Base-by-base conservation (phyloP, 2,329 filamentous ascomycete genomes). In the Botryotinia globosa region DNA sequence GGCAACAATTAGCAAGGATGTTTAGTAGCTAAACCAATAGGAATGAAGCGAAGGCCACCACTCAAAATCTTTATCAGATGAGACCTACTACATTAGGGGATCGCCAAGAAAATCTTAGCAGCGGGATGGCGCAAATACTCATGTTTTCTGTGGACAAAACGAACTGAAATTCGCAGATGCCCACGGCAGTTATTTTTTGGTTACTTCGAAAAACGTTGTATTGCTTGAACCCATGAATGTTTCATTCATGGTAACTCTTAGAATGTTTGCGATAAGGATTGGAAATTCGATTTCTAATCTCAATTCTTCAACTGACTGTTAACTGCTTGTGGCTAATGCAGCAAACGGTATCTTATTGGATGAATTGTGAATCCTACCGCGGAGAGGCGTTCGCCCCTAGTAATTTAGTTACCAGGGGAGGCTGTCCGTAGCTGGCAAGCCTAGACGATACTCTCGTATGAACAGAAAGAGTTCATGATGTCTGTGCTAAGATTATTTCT, bases 81-180 rank as follows among this genome's bases (percentile, higher is more conserved):
- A 48, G 64, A 56, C 48, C 34, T 67, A 42, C 64, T 32, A 42
- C 18, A 29, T 67, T 67, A 56, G n/a, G 18, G 62, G 18, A 69
- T 69, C 29, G 54, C 66, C 66, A 69, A 69, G 54, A 1, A 25
- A 25, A n/a, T 16, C 42, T 69, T 42, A 44, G 69, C 59, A 64
- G 59, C 69, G 59, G 59, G 59, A 66, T 65, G 61, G 37, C 61
- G 61, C 34, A 66, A n/a, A 66, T 32, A 20, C 20, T 65, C 42
- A 65, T 37, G 59, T 20, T 29, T 42, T 71, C 34, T 51, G 59
- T 12, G 45, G 34, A 37, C 16, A 20, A 51, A 29, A 54, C 39
- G 32, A 67, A 22, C 22, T 54, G 34, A 54, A 29, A 18, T 54
- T 7, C n/a, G 39, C 12, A 34, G 6, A 66, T 54, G 32, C 14